These are phyloP conservation scores for Phanerochaete carnosa DNA, from an alignment of 768 basidiomycete genomes.

Conservation along the genomic window DNA sequence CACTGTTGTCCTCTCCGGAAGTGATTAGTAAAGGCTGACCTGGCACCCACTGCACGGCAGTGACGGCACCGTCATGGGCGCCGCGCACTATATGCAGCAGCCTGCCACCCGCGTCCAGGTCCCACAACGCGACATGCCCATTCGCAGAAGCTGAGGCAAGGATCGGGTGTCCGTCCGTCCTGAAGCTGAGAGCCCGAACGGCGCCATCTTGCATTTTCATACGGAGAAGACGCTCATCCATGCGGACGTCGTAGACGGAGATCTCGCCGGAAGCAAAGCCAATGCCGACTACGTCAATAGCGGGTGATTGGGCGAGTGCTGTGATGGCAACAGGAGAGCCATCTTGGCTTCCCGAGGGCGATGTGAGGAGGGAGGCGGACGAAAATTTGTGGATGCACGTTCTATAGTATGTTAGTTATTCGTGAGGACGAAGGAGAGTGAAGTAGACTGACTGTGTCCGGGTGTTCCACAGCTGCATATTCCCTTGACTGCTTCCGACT, in stretches of 20 bases:
- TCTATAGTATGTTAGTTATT: conserved; percentile 36
- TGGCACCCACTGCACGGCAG: conserved; percentile 85
- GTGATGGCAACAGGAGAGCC: conserved; percentile 55
- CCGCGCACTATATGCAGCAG: conserved; percentile 82
- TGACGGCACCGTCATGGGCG: conserved; percentile 85
- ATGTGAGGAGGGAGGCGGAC: conserved; percentile 43
- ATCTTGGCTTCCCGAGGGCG: conserved; percentile 25
- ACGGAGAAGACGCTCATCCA: conserved; percentile 84
- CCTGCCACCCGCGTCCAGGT: conserved; percentile 78
- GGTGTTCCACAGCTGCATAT: conserved; percentile 92
- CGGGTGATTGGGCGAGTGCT: conserved; percentile 84
- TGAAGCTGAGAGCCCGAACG: conserved; percentile 74
- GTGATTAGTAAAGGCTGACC: conserved; percentile 90
- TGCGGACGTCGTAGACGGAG: conserved; percentile 84
- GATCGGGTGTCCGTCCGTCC: conserved; percentile 85
- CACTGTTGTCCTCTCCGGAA: conserved; percentile 90
- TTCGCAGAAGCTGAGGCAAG: conserved; percentile 84
- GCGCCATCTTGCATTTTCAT: conserved; percentile 90
- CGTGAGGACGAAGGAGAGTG: neutral
- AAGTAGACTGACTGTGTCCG: conserved; percentile 61
- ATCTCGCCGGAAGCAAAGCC: conserved; percentile 88
- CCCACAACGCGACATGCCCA: conserved; percentile 93
- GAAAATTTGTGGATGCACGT: conserved; percentile 81
- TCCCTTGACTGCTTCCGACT: conserved; percentile 77
- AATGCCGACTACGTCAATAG: conserved; percentile 93